These are phyloP conservation scores for Verticillium isaacii DNA, from an alignment of 2,329 filamentous ascomycete species.

Conservation along the genomic window DNA sequence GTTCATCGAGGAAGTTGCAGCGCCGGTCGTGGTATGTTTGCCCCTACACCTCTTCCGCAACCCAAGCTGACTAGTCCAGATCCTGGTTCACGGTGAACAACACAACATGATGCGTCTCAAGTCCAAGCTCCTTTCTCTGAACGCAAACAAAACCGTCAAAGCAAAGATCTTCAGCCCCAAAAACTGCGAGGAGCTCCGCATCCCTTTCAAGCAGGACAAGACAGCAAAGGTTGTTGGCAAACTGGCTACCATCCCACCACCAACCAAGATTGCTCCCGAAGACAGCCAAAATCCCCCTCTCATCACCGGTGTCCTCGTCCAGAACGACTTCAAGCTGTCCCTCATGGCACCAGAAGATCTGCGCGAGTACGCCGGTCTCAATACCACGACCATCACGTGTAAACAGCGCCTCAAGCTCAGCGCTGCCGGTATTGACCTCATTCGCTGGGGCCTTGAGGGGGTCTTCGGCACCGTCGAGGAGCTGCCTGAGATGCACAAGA, in stretches of 20 bases:
- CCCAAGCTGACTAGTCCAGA: constrained; percentile 44
- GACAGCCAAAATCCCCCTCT: constrained; percentile 41
- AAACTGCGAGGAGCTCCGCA: constrained; percentile 91
- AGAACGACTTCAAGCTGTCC: constrained; percentile 96
- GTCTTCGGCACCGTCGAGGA: constrained; percentile 86
- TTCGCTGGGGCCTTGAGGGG: constrained; percentile 89
- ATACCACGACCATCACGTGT: constrained; percentile 89
- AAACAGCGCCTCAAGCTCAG: constrained; percentile 85
- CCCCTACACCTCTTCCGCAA: neutral
- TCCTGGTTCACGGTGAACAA: constrained; percentile 93
- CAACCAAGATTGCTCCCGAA: constrained; percentile 32
- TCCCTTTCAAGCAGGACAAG: constrained; percentile 94
- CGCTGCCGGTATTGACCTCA: constrained; percentile 84
- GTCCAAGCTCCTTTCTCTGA: constrained; percentile 89
- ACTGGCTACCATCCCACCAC: constrained; percentile 75
- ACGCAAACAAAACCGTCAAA: constrained; percentile 72
- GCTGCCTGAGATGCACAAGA: constrained; percentile 49
- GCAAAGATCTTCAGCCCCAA: constrained; percentile 90
- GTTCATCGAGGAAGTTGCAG: constrained; percentile 91
- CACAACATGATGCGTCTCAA: constrained; percentile 98
- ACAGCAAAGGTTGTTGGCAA: constrained; percentile 94
- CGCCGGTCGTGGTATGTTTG: constrained; percentile 80
- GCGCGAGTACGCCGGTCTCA: constrained; percentile 93
- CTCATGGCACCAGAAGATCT: constrained; percentile 96
- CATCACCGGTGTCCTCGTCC: constrained; percentile 86